Evolutionary conservation across 805 yeast genomes (phyloP), one percentile per base, ranked within the genome.

Genomic region (Saturnispora ahearnii): DNA sequence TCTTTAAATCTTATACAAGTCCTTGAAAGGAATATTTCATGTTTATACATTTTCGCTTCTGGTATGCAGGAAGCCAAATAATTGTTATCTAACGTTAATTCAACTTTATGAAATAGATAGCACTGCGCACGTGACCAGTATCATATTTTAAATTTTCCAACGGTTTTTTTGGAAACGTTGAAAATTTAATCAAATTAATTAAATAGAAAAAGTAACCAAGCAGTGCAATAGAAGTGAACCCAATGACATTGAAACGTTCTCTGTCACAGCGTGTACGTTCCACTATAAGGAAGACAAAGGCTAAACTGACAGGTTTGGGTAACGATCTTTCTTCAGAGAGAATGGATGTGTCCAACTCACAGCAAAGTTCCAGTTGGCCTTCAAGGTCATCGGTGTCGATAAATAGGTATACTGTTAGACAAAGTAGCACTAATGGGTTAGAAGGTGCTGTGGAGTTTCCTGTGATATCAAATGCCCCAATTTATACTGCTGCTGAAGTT

Each of bases 221-320:
- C 18, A 36, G 24, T 26, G 6, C 9, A 36, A 7, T 5, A 5
- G 40, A 18, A 22, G 30, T 38, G 42, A 22, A 22, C 6, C 42
- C 24, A 24, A 56, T 56, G 59, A 43, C 55, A 3, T 42, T 57
- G 21, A 57, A 56, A 26, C 44, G 58, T 9, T 49, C 57, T 18
- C 11, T 57, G 5, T 57, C 60, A 10, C 36, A 49, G 22, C 50
- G 49, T 41, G 24, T 57, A n/a, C 55, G 51, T 43, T 38, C 45
- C 28, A 54, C 60, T 1, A 6, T 56, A 1, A 36, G 12, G 2
- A 54, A 49, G 34, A 56, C 59, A 3, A 56, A 55, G 50, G 55
- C 53, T 22, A 49, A 49, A 45, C 44, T 53, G 18, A 26, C 41
- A 7, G 15, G 15, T n/a, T 22, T 15, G 32, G 30, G 24, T 42